Conservation (phyloP, 1,284 basidiomycete genomes). For the Tylopilus sp. region DNA sequence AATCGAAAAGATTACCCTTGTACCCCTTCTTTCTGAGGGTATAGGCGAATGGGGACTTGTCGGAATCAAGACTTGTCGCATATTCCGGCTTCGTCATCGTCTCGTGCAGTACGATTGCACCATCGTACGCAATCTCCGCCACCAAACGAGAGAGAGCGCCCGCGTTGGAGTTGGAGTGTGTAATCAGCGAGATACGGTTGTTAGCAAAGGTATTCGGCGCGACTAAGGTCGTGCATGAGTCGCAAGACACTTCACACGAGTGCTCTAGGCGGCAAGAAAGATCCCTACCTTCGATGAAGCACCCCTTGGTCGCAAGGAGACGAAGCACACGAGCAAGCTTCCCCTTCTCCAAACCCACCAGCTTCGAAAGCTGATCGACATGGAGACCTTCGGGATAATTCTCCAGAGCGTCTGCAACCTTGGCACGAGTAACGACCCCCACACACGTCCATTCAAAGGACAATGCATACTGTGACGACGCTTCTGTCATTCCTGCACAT, state of each 20-base stretch:
- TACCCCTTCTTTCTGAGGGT: slow-evolving; percentile 20
- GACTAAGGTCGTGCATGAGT: slow-evolving; percentile 13
- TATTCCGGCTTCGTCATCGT: slow-evolving; percentile 25
- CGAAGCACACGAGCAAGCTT: slow-evolving; percentile 34
- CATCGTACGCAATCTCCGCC: slow-evolving; percentile 16
- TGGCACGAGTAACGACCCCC: slow-evolving; percentile 19
- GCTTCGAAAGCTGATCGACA: slow-evolving; percentile 22
- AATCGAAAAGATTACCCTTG: slow-evolving; percentile 22
- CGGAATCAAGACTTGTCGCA: slow-evolving; percentile 19
- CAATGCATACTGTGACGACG: slow-evolving; percentile 13
- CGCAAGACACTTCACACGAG: not conserved
- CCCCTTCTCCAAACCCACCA: slow-evolving; percentile 24
- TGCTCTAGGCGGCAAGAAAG: no score
- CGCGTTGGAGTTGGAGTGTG: slow-evolving; percentile 11
- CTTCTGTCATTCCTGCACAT: no score
- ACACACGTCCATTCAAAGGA: slow-evolving; percentile 28
- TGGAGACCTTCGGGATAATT: slow-evolving; percentile 25
- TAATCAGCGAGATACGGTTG: slow-evolving; percentile 29
- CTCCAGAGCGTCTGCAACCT: slow-evolving; percentile 26
- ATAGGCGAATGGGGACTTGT: slow-evolving; percentile 26
- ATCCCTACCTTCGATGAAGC: slow-evolving; percentile 31
- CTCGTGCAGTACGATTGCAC: slow-evolving; percentile 22
- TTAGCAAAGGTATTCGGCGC: slow-evolving; percentile 26
- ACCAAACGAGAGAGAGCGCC: slow-evolving; percentile 11
- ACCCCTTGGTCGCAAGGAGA: slow-evolving; percentile 31